These are phyloP conservation scores for Groenewaldozyma tartarivorans DNA, from an alignment of 805 yeast genomes.

Conservation along the genomic window DNA sequence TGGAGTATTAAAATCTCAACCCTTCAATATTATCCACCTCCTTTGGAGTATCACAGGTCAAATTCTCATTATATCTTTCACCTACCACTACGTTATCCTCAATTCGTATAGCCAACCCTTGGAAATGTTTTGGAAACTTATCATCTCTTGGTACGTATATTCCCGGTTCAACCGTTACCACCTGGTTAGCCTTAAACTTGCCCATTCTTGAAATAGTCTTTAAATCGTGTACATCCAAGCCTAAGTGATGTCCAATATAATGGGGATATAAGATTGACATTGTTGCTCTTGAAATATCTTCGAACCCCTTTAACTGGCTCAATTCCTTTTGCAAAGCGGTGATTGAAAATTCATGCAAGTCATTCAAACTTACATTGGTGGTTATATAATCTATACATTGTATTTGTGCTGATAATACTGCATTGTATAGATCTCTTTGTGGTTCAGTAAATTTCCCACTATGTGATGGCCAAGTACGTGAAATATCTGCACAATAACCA, in stretches of 20 bases:
- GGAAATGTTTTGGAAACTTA: slow-evolving; percentile 65
- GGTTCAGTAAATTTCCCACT: slow-evolving; percentile 61
- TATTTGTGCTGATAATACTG: slow-evolving; percentile 75
- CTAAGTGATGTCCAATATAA: slow-evolving; percentile 90
- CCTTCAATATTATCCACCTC: slow-evolving; percentile 73
- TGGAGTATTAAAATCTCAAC: background rate
- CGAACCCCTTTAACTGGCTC: slow-evolving; percentile 54
- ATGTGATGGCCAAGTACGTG: slow-evolving; percentile 86
- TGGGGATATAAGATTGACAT: slow-evolving; percentile 68
- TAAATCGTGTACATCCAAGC: slow-evolving; percentile 59
- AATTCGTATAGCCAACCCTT: slow-evolving; percentile 86
- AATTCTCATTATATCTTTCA: slow-evolving; percentile 38
- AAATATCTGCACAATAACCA: slow-evolving; percentile 92
- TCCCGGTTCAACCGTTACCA: slow-evolving; percentile 93
- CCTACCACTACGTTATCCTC: slow-evolving; percentile 90
- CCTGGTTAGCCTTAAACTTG: slow-evolving; percentile 58
- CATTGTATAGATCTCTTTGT: slow-evolving; percentile 81
- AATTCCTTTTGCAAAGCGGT: slow-evolving; percentile 51
- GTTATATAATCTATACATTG: slow-evolving; percentile 65
- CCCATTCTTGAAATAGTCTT: slow-evolving; percentile 38
- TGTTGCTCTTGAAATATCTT: slow-evolving; percentile 20
- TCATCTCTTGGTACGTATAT: slow-evolving; percentile 72
- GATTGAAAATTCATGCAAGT: slow-evolving; percentile 66
- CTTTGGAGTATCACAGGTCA: slow-evolving; percentile 79
- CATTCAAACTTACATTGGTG: slow-evolving; percentile 50